A percentile compares a stretch with the other conserved stretches of the same genome.
These are phyloP conservation scores for Fusarium tuaranense DNA, from an alignment of 2,329 filamentous ascomycete species.

Conservation along the genomic window DNA sequence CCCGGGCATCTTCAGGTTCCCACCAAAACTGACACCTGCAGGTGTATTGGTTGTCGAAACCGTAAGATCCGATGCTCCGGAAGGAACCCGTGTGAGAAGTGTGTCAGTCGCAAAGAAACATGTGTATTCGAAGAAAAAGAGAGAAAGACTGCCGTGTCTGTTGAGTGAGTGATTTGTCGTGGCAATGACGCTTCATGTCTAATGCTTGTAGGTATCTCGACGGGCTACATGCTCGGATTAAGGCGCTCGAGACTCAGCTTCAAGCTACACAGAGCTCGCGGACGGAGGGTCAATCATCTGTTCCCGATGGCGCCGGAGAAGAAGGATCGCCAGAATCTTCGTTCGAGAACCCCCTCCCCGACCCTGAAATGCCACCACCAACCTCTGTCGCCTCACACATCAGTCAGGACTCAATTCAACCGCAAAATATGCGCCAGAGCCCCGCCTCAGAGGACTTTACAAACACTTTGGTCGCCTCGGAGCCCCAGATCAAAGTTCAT, in stretches of 20 bases:
- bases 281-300: too few species aligned
- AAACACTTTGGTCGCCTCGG: constrained; percentile 32
- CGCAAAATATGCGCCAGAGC: not conserved
- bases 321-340: not conserved
- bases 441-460: constrained; percentile 15
- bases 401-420: too few species aligned
- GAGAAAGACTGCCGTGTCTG: constrained; percentile 25
- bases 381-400: not conserved
- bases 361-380: not conserved
- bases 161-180: constrained; percentile 16
- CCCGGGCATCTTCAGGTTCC: not conserved
- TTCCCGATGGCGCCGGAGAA: not conserved
- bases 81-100: constrained; percentile 30
- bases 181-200: not conserved
- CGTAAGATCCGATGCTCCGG: constrained; percentile 37
- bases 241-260: constrained; percentile 25
- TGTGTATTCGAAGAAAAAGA: constrained; percentile 38
- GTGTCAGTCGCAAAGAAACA: constrained; percentile 24
- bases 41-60: constrained; percentile 34
- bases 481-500: constrained; percentile 36
- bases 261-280: not conserved
- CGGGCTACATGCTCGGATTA: constrained; percentile 26
- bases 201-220: constrained; percentile 28
- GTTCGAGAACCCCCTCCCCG: not conserved
- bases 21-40: constrained; percentile 4